phyloP scores from a whole-genome alignment of 2,329 filamentous ascomycete species.

The Pseudogymnoascus pannorum region DNA sequence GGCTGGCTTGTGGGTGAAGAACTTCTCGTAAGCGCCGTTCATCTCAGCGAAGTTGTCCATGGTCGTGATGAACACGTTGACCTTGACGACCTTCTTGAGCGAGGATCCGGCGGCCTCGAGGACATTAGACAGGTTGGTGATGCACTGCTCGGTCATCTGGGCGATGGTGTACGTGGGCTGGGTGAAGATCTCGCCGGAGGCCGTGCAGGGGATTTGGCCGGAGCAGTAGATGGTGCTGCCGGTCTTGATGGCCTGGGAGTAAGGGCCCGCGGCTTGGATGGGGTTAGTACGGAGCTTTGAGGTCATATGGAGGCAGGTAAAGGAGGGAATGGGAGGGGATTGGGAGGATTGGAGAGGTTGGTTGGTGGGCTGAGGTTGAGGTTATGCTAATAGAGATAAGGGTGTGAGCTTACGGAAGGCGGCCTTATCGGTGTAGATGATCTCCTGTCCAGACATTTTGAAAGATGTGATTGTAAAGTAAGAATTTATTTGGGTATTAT shows the following conservation, averaged over 20 bases:
- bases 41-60: slow-evolving; percentile 83
- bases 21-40: slow-evolving; percentile 79
- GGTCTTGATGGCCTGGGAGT: slow-evolving; percentile 53
- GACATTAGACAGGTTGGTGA: slow-evolving; percentile 79
- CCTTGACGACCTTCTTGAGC: slow-evolving; percentile 80
- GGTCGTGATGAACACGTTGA: slow-evolving; percentile 82
- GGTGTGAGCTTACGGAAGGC: slow-evolving; percentile 25
- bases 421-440: slow-evolving; percentile 29
- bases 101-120: slow-evolving; percentile 74
- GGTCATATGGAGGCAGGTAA: neutral
- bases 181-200: slow-evolving; percentile 26
- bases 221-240: slow-evolving; percentile 60
- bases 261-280: slow-evolving; percentile 29
- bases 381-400: neutral
- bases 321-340: neutral
- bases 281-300: slow-evolving; percentile 8
- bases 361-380: slow-evolving; percentile 10
- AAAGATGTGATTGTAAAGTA: neutral
- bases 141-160: slow-evolving; percentile 58
- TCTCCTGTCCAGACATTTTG: slow-evolving; percentile 28
- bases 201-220: slow-evolving; percentile 37
- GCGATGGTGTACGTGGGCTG: slow-evolving; percentile 51
- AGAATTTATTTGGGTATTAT: neutral
- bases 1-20: slow-evolving; percentile 80
- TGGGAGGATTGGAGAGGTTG: neutral